Percentiles rank a stretch among this genome's conserved stretches.
Conservation (phyloP, 306 rosid species). For the Morella rubra region DNA sequence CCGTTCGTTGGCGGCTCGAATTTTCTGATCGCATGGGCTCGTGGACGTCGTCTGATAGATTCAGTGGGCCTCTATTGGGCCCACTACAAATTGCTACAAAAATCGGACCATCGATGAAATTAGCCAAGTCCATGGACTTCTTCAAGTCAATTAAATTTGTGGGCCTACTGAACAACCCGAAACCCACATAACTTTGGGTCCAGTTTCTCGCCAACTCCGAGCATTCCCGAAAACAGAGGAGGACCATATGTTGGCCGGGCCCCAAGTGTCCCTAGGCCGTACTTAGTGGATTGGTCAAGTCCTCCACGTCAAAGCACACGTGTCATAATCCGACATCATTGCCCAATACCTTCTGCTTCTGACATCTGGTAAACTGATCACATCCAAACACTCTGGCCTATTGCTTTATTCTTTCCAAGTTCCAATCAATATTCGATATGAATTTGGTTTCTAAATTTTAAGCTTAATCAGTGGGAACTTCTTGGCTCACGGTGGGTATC, state of each 20-base stretch:
- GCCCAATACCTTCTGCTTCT: background rate
- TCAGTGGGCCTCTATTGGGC: too few species aligned
- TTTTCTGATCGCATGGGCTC: too few species aligned
- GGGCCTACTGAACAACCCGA: background rate
- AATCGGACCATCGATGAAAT: too few species aligned
- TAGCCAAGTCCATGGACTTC: background rate
- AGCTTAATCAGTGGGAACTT: background rate
- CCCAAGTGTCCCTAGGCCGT: too few species aligned
- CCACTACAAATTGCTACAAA: too few species aligned
- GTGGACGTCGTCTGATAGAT: too few species aligned
- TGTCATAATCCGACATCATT: background rate
- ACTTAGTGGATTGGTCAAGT: background rate
- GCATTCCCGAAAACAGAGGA: too few species aligned
- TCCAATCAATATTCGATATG: slow-evolving; percentile 1
- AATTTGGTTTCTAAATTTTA: background rate
- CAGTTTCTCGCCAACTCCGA: too few species aligned
- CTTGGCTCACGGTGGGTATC: background rate
- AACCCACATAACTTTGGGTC: too few species aligned
- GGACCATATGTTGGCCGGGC: too few species aligned
- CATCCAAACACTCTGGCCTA: background rate
- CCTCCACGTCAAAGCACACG: background rate
- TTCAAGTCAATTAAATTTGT: background rate
- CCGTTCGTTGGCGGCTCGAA: too few species aligned
- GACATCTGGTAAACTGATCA: background rate
- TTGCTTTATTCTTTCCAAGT: background rate